Evolutionary conservation across 306 rosid species (phyloP).

Genomic region (Abrus precatorius): DNA sequence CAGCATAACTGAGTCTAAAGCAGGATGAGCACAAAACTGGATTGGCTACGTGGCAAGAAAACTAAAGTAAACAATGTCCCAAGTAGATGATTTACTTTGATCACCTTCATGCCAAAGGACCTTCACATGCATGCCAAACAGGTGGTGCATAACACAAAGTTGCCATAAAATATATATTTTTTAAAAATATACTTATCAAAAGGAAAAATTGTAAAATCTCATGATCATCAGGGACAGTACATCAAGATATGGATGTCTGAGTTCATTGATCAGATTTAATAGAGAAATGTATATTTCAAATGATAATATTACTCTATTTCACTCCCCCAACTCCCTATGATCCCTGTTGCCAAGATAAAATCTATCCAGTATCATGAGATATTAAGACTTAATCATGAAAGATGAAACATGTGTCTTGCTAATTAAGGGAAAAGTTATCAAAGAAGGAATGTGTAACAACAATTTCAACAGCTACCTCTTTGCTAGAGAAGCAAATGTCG

Average conservation of each 20-base stretch:
- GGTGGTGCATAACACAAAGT: neutral
- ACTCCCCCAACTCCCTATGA: neutral
- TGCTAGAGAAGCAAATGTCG: constrained; percentile 73
- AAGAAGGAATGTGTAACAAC: constrained; percentile 14
- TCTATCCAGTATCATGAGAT: neutral
- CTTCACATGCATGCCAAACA: neutral
- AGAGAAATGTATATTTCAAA: constrained; percentile 21
- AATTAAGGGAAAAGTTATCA: neutral
- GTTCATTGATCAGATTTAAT: neutral
- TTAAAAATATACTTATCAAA: neutral
- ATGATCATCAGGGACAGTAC: neutral
- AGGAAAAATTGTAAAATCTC: neutral
- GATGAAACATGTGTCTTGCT: neutral
- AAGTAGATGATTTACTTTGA: constrained; percentile 8
- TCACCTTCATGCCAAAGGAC: neutral
- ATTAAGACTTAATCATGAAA: constrained; percentile 26
- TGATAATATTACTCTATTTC: neutral
- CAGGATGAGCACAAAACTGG: constrained; percentile 21
- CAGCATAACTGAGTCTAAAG: constrained; percentile 14
- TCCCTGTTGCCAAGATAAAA: constrained; percentile 3
- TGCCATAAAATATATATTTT: neutral
- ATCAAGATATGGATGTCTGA: neutral
- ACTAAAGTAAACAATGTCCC: neutral
- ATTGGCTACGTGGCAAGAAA: neutral
- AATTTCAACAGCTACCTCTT: constrained; percentile 58